Conservation (phyloP, 495 filamentous ascomycete genomes). For the Xeromyces bisporus region DNA sequence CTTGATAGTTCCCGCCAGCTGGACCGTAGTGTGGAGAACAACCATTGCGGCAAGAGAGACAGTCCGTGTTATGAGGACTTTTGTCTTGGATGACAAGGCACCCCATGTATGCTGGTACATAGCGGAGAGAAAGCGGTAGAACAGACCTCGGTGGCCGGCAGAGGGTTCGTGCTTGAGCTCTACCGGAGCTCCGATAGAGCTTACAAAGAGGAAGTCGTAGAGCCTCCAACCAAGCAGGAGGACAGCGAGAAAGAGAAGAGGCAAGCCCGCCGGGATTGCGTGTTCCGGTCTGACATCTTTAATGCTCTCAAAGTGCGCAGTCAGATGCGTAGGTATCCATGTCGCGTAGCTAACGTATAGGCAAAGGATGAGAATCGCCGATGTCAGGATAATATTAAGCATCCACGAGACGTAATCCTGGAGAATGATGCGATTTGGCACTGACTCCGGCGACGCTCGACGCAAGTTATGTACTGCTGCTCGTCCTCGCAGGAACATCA, state of each 20-base stretch:
- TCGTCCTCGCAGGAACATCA: conserved; percentile 48
- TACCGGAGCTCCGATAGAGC: conserved; percentile 29
- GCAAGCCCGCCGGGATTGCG: conserved; percentile 31
- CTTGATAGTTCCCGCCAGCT: conserved; percentile 42
- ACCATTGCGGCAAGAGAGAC: conserved; percentile 37
- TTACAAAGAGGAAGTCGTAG: conserved; percentile 58
- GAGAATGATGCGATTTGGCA: conserved; percentile 53
- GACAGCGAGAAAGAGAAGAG: conserved; percentile 32
- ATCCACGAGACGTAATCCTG: conserved; percentile 44
- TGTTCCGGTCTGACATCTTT: conserved; percentile 46
- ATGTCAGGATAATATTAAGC: conserved; percentile 46
- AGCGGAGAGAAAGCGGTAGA: conserved; percentile 41
- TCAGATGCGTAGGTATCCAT: conserved; percentile 48
- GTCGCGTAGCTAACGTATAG: conserved; percentile 45
- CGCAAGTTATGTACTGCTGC: conserved; percentile 43
- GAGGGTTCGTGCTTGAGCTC: conserved; percentile 34
- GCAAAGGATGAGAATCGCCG: conserved; percentile 48
- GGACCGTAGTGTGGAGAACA: conserved; percentile 46
- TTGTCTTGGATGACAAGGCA: conserved; percentile 43
- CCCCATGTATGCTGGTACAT: conserved; percentile 30
- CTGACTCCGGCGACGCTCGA: conserved; percentile 17
- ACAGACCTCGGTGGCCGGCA: conserved; percentile 40
- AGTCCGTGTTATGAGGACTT: conserved; percentile 48
- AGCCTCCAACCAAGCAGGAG: conserved; percentile 52
- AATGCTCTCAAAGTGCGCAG: conserved; percentile 52